A percentile compares a stretch with the other conserved stretches of the same genome.
Conservation (phyloP, 768 basidiomycete species). For the Mycena albidolilacea region DNA sequence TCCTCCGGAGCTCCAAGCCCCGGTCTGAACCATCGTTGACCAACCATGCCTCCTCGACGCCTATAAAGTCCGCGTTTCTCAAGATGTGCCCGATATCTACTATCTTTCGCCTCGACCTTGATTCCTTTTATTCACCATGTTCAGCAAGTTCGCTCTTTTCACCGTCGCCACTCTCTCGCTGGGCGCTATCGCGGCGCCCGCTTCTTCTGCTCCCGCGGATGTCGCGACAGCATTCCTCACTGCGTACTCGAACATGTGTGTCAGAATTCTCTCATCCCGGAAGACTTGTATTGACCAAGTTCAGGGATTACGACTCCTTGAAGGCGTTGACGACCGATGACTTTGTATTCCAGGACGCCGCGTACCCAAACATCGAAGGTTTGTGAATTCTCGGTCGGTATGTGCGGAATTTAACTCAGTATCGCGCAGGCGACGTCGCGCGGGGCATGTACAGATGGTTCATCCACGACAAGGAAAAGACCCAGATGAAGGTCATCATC, state of each 20-base stretch:
- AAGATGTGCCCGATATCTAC: neutral
- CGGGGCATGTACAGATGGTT: constrained; percentile 30
- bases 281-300: neutral
- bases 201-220: constrained; percentile 11
- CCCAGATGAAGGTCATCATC: constrained; percentile 28
- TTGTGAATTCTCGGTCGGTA: neutral
- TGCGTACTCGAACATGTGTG: constrained; percentile 23
- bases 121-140: constrained; percentile 13
- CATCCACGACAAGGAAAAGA: constrained; percentile 21
- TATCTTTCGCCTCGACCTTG: neutral
- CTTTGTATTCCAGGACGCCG: constrained; percentile 19
- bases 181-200: neutral
- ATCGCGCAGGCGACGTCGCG: constrained; percentile 10
- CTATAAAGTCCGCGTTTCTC: constrained; percentile 6
- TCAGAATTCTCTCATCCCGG: neutral
- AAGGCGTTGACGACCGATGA: constrained; percentile 22
- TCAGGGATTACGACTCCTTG: constrained; percentile 15
- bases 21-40: too few relatives aligned
- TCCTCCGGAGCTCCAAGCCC: too few relatives aligned
- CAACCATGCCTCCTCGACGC: neutral
- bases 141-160: constrained; percentile 19
- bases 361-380: constrained; percentile 25
- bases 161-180: neutral
- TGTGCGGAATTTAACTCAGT: neutral
- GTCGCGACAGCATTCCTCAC: constrained; percentile 24